phyloP scores from a whole-genome alignment of 441 rosid species.

The Aleurites moluccanus region DNA sequence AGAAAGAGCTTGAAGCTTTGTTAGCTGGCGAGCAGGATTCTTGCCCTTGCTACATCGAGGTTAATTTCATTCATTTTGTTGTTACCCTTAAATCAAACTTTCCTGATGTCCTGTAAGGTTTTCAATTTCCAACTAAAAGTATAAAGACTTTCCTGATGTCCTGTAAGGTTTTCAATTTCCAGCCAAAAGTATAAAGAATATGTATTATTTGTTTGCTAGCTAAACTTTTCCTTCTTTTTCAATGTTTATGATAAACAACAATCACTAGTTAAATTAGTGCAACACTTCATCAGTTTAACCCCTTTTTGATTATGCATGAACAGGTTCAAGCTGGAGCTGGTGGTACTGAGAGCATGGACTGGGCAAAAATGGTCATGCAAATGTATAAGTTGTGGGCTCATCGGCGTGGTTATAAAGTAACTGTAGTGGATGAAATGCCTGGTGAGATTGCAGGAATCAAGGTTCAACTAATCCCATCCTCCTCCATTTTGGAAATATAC shows the following conservation, averaged over 20 bases:
- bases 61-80: slow-evolving; percentile 23
- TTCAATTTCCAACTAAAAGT: not conserved
- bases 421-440: slow-evolving; percentile 82
- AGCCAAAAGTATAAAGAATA: not conserved
- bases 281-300: slow-evolving; percentile 15
- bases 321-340: slow-evolving; percentile 99
- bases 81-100: not conserved
- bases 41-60: slow-evolving; percentile 87
- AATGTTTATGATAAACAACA: not conserved
- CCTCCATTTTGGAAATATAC: slow-evolving; percentile 1
- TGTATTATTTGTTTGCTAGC: not conserved
- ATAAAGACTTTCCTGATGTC: not conserved
- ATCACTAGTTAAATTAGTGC: slow-evolving; percentile 4
- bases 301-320: slow-evolving; percentile 21
- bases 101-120: not conserved
- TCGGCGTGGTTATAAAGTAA: slow-evolving; percentile 57
- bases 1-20: slow-evolving; percentile 92
- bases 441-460: slow-evolving; percentile 96
- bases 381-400: slow-evolving; percentile 94
- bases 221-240: not conserved
- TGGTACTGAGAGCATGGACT: slow-evolving; percentile 98
- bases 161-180: not conserved
- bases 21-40: slow-evolving; percentile 77
- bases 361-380: slow-evolving; percentile 96
- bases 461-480: slow-evolving; percentile 49